These are phyloP conservation scores for Ophiostoma himal-ulmi DNA, from an alignment of 2,329 filamentous ascomycete species.

Conservation along the genomic window DNA sequence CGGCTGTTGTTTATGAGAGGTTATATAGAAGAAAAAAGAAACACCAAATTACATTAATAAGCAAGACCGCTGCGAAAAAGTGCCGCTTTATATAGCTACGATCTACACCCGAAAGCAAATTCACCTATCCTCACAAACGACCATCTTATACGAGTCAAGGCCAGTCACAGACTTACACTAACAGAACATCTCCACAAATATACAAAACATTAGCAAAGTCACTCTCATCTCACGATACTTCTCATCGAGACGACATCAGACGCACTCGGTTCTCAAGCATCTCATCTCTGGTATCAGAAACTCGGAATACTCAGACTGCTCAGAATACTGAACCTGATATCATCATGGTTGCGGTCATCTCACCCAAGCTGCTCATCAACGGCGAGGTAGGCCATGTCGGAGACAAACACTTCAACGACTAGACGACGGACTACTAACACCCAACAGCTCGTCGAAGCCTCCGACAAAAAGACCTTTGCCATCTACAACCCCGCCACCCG, in stretches of 20 bases:
- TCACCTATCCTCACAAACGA: not conserved
- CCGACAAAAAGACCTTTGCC: slow-evolving; percentile 41
- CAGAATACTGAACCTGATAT: not conserved
- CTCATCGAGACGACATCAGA: not conserved
- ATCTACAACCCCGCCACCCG: slow-evolving; percentile 40
- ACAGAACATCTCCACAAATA: not conserved
- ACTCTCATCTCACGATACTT: not conserved
- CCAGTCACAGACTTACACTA: not conserved
- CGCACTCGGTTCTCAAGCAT: not conserved
- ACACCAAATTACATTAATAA: not conserved
- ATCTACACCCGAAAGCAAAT: not conserved
- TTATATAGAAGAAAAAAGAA: not conserved
- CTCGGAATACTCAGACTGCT: no score
- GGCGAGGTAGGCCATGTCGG: not conserved
- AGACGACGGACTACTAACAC: not conserved
- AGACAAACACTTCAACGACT: not conserved
- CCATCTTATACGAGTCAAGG: no score
- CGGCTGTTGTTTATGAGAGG: not conserved
- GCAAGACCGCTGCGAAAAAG: not conserved
- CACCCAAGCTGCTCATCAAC: not conserved
- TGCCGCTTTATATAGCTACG: not conserved
- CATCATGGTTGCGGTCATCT: not conserved
- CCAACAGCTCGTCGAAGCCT: slow-evolving; percentile 40
- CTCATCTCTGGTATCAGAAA: not conserved
- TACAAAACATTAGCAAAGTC: not conserved